Evolutionary conservation across 352 stramenopile genomes (phyloP), one percentile per base, ranked within the genome.

Genomic region (Phytophthora europaea): DNA sequence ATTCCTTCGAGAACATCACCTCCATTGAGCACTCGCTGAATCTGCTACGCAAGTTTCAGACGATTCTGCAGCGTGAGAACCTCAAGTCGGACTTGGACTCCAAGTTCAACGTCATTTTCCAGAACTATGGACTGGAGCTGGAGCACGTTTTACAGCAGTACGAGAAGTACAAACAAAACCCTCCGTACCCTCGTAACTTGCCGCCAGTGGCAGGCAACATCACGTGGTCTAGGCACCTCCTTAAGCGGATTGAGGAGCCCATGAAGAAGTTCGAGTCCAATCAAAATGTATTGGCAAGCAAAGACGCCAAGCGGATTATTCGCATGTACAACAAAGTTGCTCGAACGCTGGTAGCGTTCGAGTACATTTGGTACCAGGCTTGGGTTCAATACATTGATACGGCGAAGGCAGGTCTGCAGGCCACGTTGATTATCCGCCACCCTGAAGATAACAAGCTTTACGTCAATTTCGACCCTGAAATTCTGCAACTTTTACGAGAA

Each of bases 321-420:
- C 98, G 98, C 61, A 99, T 99, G 89, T 99, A 99, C 89, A 99
- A 99, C 84, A 99, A 99, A 70, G 95, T 99, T 16, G 98, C 98
- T 28, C 85, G 97, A 13, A 99, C 98, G 13, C 88, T 99, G 20
- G 97, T 99, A 8, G 96, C 94, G 18, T 99, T 99, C 73, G 98
- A 99, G 81, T 99, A 99, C 83, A 98, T 99, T 40, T 99, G 98
- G 98, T 99, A 99, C 72, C 97, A 99, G 67, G 98, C 98, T 18
- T 99, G 98, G 98, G 90, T 99, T 7, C 94, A 99, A 74, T 98
- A 97, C 63, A 99, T 99, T 56, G 98, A 99, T 71, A 97, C 98
- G 18, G 98, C 98, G 16, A 99, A 99, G 71, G 97, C 97, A 28
- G 98, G 98, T 2, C 76, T 99, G 16, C 98, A 99, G 78, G 98